Evolutionary conservation across 495 filamentous ascomycete genomes (phyloP).

Genomic region (Aspergillus saccharolyticus): DNA sequence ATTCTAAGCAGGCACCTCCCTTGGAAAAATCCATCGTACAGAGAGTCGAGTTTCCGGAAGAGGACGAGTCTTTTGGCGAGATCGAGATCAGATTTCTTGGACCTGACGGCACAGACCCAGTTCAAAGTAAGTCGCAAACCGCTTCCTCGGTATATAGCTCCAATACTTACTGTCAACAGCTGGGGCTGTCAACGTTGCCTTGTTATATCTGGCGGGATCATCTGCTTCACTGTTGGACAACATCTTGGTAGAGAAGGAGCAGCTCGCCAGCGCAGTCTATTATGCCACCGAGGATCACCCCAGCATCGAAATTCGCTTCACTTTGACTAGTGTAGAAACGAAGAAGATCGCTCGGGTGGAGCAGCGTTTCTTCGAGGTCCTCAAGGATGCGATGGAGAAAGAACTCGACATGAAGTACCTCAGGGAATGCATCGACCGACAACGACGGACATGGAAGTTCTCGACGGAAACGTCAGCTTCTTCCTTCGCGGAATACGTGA

Average conservation of each 20-base stretch:
- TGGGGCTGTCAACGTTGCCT: conserved; percentile 67
- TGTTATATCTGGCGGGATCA: conserved; percentile 84
- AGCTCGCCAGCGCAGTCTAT: conserved; percentile 76
- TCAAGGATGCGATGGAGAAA: conserved; percentile 72
- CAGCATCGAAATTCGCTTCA: conserved; percentile 77
- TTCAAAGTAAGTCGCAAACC: conserved; percentile 40
- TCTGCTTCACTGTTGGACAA: conserved; percentile 91
- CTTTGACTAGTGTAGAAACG: conserved; percentile 78
- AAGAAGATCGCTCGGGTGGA: conserved; percentile 79
- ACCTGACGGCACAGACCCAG: conserved; percentile 64
- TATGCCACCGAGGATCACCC: conserved; percentile 72
- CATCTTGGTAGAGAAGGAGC: conserved; percentile 86
- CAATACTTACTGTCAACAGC: conserved; percentile 29
- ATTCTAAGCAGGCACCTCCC: conserved; percentile 70
- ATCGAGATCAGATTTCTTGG: conserved; percentile 80
- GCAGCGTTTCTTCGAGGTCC: conserved; percentile 74
- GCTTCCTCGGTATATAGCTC: background rate
- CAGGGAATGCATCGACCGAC: conserved; percentile 74
- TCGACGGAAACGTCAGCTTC: conserved; percentile 68
- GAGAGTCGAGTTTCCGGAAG: conserved; percentile 88
- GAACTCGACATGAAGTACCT: conserved; percentile 86
- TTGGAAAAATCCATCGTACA: conserved; percentile 65
- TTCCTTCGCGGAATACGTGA: conserved; percentile 74
- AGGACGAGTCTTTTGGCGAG: conserved; percentile 89
- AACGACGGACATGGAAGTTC: conserved; percentile 72